Percentiles rank a stretch among this genome's conserved stretches.
Conservation (phyloP, 345 rosid genomes). For the Populus euphratica region DNA sequence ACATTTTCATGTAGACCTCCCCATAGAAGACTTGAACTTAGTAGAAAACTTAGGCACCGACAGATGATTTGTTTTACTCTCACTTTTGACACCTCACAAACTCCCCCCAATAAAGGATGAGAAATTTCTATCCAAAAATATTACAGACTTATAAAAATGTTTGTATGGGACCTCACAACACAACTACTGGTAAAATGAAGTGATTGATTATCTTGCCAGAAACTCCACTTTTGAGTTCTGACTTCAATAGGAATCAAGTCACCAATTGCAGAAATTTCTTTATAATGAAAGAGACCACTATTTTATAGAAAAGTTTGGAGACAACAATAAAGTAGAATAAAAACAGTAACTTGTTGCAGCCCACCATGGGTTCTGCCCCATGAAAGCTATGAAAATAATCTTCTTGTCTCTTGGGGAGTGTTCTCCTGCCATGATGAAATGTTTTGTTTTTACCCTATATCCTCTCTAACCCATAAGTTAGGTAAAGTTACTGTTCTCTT, state of each 20-base stretch:
- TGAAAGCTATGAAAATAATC: background rate
- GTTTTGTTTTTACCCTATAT: background rate
- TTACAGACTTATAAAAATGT: background rate
- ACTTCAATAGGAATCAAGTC: background rate
- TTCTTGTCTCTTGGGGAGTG: background rate
- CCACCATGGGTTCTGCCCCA: background rate
- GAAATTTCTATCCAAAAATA: no score
- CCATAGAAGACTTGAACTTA: background rate
- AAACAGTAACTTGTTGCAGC: background rate
- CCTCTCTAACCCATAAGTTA: background rate
- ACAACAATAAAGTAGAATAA: background rate
- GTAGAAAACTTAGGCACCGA: background rate
- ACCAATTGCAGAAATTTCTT: background rate
- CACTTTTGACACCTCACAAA: no score
- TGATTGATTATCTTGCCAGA: background rate
- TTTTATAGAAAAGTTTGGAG: background rate
- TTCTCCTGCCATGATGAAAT: background rate
- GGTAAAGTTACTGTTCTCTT: background rate
- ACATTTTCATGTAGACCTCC: background rate
- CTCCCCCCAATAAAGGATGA: no score
- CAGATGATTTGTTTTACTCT: no score
- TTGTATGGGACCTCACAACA: background rate
- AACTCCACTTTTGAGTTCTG: background rate
- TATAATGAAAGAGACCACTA: background rate
- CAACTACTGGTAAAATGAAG: background rate